These are phyloP conservation scores for Backusella tuberculispora DNA, from an alignment of 192 early-diverging fungal species.

Conservation along the genomic window DNA sequence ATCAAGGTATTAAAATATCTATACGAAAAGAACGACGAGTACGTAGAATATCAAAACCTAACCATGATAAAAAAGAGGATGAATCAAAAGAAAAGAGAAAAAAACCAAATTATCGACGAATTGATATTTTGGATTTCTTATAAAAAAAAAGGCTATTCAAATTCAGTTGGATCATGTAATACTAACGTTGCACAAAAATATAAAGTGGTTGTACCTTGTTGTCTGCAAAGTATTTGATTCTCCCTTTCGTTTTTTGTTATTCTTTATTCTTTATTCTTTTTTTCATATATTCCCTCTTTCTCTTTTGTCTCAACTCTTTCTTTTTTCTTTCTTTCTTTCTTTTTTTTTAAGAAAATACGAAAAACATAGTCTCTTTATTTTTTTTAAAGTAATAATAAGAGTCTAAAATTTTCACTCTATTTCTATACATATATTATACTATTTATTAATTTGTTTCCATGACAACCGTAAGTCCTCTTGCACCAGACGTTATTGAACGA, in stretches of 20 bases:
- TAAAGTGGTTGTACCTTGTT: conserved; percentile 10
- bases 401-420: no score
- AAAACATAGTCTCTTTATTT: no score
- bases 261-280: conserved; percentile 4
- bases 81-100: conserved; percentile 10
- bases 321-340: conserved; percentile 1
- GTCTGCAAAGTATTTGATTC: conserved; percentile 11
- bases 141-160: background rate
- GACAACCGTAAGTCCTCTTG: conserved; percentile 7
- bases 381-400: no score
- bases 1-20: conserved; percentile 30
- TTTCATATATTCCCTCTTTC: background rate
- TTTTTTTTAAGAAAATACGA: conserved; percentile 12
- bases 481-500: conserved; percentile 27
- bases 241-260: background rate
- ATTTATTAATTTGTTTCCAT: background rate
- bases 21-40: conserved; percentile 21
- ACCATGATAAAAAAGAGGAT: background rate
- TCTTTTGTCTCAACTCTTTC: background rate
- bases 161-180: conserved; percentile 13
- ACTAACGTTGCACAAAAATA: conserved; percentile 13
- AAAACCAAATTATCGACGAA: conserved; percentile 15
- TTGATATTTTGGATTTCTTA: conserved; percentile 16
- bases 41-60: background rate
- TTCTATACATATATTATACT: background rate